Percentiles rank a stretch among this genome's conserved stretches.
phyloP scores from a whole-genome alignment of 2,329 filamentous ascomycete genomes.

The Penicillium oxalicum region DNA sequence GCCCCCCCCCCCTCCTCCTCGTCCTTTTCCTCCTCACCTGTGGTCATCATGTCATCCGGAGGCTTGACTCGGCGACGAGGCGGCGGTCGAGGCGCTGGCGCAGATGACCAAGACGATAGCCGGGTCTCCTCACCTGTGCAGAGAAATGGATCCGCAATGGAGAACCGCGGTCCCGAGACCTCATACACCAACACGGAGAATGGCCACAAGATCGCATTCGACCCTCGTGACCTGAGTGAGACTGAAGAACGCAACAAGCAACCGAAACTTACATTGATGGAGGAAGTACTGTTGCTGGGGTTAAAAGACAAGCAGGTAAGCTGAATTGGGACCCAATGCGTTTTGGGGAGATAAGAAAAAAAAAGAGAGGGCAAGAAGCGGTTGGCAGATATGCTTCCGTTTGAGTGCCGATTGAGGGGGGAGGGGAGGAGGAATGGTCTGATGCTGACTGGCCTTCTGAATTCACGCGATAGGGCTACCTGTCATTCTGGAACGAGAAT shows the following conservation, averaged over 20 bases:
- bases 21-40: slow-evolving; percentile 5
- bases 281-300: slow-evolving; percentile 90
- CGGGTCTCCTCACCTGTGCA: slow-evolving; percentile 62
- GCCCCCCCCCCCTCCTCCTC: slow-evolving; percentile 5
- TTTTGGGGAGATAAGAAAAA: too few relatives aligned
- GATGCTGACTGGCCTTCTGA: slow-evolving; percentile 18
- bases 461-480: slow-evolving; percentile 64
- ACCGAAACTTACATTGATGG: slow-evolving; percentile 97
- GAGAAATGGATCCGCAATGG: slow-evolving; percentile 53
- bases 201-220: slow-evolving; percentile 97
- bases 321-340: neutral
- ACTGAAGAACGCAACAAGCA: slow-evolving; percentile 94
- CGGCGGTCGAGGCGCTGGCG: slow-evolving; percentile 52
- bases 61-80: slow-evolving; percentile 66
- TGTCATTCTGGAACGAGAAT: slow-evolving; percentile 99
- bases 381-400: neutral
- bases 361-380: neutral
- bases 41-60: slow-evolving; percentile 57
- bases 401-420: slow-evolving; percentile 1
- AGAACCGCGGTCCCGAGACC: slow-evolving; percentile 59
- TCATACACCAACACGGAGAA: slow-evolving; percentile 83
- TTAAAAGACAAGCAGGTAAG: slow-evolving; percentile 97
- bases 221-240: slow-evolving; percentile 95
- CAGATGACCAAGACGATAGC: slow-evolving; percentile 58
- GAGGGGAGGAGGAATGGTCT: slow-evolving; percentile 1